Evolutionary conservation across 192 early-diverging fungal species (phyloP).

Genomic region (Coemansia sp.): DNA sequence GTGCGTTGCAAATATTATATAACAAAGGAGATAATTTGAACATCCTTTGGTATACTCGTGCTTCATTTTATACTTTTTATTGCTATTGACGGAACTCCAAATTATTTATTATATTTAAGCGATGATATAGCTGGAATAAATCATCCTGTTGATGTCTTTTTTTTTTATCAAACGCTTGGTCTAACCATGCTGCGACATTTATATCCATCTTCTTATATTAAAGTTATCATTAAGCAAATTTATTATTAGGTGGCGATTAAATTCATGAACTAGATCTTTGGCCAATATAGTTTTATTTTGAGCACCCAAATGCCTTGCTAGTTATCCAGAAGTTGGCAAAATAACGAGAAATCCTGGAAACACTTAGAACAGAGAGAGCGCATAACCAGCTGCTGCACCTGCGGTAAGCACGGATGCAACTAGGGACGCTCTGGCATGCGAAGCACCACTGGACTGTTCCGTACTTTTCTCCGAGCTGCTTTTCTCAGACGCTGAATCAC

Average conservation of each 20-base stretch:
- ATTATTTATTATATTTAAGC: too few species aligned
- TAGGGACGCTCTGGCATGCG: neutral
- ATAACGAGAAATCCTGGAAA: neutral
- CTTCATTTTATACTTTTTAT: too few species aligned
- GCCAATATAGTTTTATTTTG: neutral
- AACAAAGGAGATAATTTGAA: neutral
- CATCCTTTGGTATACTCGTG: too few species aligned
- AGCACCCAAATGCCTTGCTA: neutral
- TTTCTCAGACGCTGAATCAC: neutral
- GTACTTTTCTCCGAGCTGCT: neutral
- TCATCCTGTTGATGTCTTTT: too few species aligned
- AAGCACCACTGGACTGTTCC: neutral
- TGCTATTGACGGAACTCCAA: too few species aligned
- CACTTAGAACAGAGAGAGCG: constrained; percentile 1
- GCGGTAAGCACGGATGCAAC: neutral
- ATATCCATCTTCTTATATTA: neutral
- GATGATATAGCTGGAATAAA: too few species aligned
- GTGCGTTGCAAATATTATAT: too few species aligned
- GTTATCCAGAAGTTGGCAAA: neutral
- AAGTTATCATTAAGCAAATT: neutral
- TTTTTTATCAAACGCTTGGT: too few species aligned
- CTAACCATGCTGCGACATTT: neutral
- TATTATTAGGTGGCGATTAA: neutral
- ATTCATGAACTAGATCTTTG: neutral
- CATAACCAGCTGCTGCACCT: neutral